A percentile compares a stretch with the other conserved stretches of the same genome.
phyloP scores from a whole-genome alignment of 2,329 filamentous ascomycete genomes.

The Cryphonectria parasitica region DNA sequence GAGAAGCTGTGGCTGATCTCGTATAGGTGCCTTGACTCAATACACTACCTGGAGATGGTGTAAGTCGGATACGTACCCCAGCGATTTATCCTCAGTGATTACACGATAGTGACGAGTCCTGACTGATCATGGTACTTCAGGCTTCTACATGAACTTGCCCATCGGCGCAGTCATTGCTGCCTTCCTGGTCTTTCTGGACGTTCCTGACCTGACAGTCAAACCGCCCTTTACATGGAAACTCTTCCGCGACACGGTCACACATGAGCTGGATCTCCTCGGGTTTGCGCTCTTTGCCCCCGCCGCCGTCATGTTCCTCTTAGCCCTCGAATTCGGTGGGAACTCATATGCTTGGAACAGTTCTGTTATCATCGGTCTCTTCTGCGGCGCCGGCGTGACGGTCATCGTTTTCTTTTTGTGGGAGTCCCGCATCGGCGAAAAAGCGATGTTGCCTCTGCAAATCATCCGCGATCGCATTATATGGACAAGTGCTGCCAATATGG shows the following conservation, averaged over 20 bases:
- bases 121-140: conserved; percentile 24
- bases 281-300: conserved; percentile 46
- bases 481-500: neutral
- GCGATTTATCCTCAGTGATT: neutral
- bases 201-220: conserved; percentile 39
- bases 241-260: conserved; percentile 32
- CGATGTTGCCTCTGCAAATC: conserved; percentile 1
- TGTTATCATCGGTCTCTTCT: conserved; percentile 44
- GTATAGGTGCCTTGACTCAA: conserved; percentile 45
- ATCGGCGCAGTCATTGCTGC: conserved; percentile 41
- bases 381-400: conserved; percentile 38
- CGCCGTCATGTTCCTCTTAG: conserved; percentile 46
- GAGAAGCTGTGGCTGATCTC: conserved; percentile 28
- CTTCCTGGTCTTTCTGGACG: conserved; percentile 36
- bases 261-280: conserved; percentile 43
- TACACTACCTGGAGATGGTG: conserved; percentile 48
- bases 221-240: conserved; percentile 33
- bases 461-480: conserved; percentile 5
- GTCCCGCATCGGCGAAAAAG: conserved; percentile 30
- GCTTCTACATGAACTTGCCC: conserved; percentile 49
- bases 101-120: conserved; percentile 11
- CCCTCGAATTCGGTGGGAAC: conserved; percentile 45
- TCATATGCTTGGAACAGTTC: conserved; percentile 43
- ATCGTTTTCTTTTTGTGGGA: conserved; percentile 47
- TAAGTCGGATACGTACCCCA: conserved; percentile 31